Conservation (phyloP, 306 rosid species). For the Dicorynia guianensis region DNA sequence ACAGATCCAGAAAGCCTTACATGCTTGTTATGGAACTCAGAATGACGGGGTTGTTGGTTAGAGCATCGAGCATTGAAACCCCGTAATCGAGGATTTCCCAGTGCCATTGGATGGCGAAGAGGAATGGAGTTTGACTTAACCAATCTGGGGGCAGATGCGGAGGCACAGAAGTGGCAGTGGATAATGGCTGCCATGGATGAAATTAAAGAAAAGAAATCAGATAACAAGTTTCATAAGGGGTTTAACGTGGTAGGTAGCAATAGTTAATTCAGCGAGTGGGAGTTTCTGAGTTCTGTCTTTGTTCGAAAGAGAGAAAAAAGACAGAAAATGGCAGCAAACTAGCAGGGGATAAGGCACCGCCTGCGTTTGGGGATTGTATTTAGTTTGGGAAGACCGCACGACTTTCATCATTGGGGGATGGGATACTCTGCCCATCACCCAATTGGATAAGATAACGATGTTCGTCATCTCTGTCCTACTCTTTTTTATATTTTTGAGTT, state of each 20-base stretch:
- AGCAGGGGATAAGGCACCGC: constrained; percentile 52
- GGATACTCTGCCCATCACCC: no score
- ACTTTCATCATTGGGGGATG: constrained; percentile 2
- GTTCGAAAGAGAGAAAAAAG: constrained; percentile 32
- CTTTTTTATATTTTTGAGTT: no score
- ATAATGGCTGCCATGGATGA: constrained; percentile 70
- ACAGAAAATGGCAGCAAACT: not conserved
- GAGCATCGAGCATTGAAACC: constrained; percentile 60
- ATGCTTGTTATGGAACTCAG: constrained; percentile 52
- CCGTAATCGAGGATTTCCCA: constrained; percentile 39
- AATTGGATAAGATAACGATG: constrained; percentile 46
- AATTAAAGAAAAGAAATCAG: constrained; percentile 12
- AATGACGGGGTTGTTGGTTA: constrained; percentile 53
- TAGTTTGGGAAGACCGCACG: not conserved
- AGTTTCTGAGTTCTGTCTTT: not conserved
- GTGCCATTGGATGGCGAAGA: constrained; percentile 48
- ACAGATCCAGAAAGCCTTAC: constrained; percentile 43
- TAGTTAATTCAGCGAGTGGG: no score
- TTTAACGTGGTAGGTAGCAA: not conserved
- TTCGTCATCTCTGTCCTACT: no score
- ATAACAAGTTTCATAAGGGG: constrained; percentile 36
- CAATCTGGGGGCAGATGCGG: constrained; percentile 53
- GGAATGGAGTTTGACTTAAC: constrained; percentile 43
- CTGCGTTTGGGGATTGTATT: constrained; percentile 10
- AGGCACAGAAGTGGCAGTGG: constrained; percentile 61